These are phyloP conservation scores for Aegilops tauschii DNA, from an alignment of 176 grass and related monocot species.

Conservation along the genomic window DNA sequence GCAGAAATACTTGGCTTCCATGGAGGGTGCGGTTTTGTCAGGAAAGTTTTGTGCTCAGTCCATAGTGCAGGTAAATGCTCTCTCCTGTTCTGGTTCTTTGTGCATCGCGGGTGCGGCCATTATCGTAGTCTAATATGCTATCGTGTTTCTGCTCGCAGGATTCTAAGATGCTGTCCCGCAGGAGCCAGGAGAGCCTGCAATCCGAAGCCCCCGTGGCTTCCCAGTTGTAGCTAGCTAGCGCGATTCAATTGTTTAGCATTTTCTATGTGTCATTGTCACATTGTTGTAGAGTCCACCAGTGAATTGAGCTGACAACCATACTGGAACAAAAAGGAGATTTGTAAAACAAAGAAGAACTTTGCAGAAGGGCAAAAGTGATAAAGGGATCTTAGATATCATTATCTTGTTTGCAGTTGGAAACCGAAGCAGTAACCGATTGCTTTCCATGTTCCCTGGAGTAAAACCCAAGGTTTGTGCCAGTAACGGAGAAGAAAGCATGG, in stretches of 20 bases:
- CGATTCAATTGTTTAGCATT: constrained; percentile 12
- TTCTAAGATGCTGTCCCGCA: constrained; percentile 42
- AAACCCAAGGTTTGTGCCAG: background rate
- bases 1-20: constrained; percentile 96
- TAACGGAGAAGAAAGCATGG: background rate
- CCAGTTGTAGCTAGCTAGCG: constrained; percentile 14
- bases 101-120: background rate
- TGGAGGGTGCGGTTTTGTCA: constrained; percentile 90
- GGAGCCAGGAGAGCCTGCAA: constrained; percentile 40
- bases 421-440: background rate
- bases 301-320: constrained; percentile 2
- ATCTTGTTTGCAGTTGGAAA: background rate
- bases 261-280: background rate
- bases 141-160: constrained; percentile 51
- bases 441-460: background rate
- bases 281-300: constrained; percentile 16
- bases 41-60: constrained; percentile 90
- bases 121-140: constrained; percentile 9
- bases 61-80: constrained; percentile 62
- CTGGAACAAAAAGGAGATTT: constrained; percentile 1
- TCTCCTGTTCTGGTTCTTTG: background rate
- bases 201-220: constrained; percentile 43
- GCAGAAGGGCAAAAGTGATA: constrained; percentile 16
- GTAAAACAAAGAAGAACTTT: constrained; percentile 39
- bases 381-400: constrained; percentile 34